These are phyloP conservation scores for Tetrapisispora iriomotensis DNA, from an alignment of 805 yeast genomes.

Conservation along the genomic window DNA sequence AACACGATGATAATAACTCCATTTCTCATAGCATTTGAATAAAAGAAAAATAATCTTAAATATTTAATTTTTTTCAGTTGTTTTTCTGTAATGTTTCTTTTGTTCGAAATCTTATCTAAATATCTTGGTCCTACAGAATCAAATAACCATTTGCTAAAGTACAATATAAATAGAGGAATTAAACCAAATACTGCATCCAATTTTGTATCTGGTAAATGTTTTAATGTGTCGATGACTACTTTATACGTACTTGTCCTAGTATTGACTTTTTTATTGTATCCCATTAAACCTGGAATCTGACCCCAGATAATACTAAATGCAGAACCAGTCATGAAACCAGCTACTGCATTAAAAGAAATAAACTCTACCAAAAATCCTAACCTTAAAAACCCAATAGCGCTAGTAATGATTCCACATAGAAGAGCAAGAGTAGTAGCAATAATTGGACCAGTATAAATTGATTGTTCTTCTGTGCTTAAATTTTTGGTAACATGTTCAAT, in stretches of 20 bases:
- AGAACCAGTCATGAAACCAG: conserved; percentile 93
- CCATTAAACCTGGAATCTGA: conserved; percentile 82
- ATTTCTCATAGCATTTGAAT: conserved; percentile 64
- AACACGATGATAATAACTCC: conserved; percentile 75
- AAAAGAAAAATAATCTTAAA: conserved; percentile 45
- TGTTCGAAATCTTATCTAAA: conserved; percentile 42
- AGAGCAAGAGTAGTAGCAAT: conserved; percentile 76
- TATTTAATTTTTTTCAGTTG: conserved; percentile 3
- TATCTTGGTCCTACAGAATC: conserved; percentile 44
- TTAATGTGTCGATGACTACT: conserved; percentile 62
- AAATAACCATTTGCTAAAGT: conserved; percentile 57
- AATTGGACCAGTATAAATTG: conserved; percentile 43
- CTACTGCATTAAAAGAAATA: conserved; percentile 83
- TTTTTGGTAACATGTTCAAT: conserved; percentile 51
- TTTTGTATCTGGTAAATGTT: conserved; percentile 57
- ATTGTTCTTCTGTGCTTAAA: conserved; percentile 31
- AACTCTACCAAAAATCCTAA: conserved; percentile 83
- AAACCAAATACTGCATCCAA: conserved; percentile 87
- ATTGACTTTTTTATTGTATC: conserved; percentile 54
- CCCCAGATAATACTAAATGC: conserved; percentile 76
- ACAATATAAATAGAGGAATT: conserved; percentile 61
- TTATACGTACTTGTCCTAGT: conserved; percentile 62
- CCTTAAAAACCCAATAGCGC: conserved; percentile 73
- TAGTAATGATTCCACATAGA: conserved; percentile 76
- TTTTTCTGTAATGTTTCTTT: neutral